Percentiles rank a stretch among this genome's conserved stretches.
These are phyloP conservation scores for Kodamaea neixiangensis DNA, from an alignment of 805 yeast species.

Conservation along the genomic window DNA sequence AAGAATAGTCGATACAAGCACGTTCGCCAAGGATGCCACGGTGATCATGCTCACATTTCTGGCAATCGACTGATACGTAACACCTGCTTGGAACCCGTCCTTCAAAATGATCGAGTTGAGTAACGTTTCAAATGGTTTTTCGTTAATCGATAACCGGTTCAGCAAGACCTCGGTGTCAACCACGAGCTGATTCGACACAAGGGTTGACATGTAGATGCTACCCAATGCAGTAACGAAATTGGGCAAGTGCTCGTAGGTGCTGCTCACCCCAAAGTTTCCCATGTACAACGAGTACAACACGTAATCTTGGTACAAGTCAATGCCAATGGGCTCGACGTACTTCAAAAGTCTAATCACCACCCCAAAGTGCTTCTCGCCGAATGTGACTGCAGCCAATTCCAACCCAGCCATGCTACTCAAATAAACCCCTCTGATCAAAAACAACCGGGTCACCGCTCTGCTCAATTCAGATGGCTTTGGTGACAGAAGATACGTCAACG, in stretches of 20 bases:
- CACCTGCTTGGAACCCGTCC: not conserved
- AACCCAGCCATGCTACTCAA: not conserved
- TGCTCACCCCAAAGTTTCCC: not conserved
- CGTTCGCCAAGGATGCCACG: not conserved
- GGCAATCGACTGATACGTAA: not conserved
- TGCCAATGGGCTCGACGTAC: slow-evolving; percentile 1
- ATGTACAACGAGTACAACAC: slow-evolving; percentile 4
- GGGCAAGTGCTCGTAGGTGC: not conserved
- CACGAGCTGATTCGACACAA: slow-evolving; percentile 5
- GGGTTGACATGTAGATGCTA: slow-evolving; percentile 4
- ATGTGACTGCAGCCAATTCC: not conserved
- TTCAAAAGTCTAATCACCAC: not conserved
- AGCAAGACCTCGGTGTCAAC: slow-evolving; percentile 1
- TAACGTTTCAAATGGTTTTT: slow-evolving; percentile 4
- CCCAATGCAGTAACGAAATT: not conserved
- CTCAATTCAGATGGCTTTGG: not conserved
- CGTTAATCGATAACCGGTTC: slow-evolving; percentile 3
- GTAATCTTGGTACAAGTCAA: slow-evolving; percentile 7
- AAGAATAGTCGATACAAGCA: slow-evolving; percentile 1
- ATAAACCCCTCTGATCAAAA: not conserved
- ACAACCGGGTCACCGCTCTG: not conserved
- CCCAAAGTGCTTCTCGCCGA: not conserved
- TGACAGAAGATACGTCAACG: not conserved
- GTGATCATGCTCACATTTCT: not conserved
- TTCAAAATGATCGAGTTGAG: slow-evolving; percentile 9